These are phyloP conservation scores for Sporobolomyces roseus DNA, from an alignment of 768 basidiomycete species.

Conservation along the genomic window DNA sequence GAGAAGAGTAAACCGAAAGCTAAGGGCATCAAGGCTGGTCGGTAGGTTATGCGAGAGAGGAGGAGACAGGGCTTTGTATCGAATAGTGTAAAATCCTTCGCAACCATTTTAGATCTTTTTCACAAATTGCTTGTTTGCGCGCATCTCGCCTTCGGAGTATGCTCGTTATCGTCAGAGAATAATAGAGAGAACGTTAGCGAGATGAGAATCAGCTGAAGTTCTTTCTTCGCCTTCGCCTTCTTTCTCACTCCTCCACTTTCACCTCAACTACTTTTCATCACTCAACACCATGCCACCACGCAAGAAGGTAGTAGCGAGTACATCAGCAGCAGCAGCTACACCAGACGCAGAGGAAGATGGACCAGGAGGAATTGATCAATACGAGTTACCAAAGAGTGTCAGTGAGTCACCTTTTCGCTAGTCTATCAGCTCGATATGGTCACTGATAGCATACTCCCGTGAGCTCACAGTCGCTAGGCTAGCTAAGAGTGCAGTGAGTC, in stretches of 20 bases:
- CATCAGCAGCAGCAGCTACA: not conserved
- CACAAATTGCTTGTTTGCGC: no score
- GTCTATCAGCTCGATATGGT: no score
- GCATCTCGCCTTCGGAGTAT: no score
- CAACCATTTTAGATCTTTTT: no score
- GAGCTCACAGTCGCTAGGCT: conserved; percentile 25
- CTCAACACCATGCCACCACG: conserved; percentile 7
- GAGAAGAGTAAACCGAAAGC: conserved; percentile 18
- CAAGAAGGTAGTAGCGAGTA: conserved; percentile 1
- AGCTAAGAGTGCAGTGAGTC: conserved; percentile 12
- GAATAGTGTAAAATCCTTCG: not conserved
- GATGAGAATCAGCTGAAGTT: no score
- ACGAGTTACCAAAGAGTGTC: conserved; percentile 76
- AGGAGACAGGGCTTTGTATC: not conserved
- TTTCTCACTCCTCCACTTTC: no score
- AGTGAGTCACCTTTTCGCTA: conserved; percentile 53
- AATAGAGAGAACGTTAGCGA: no score
- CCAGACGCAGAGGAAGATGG: not conserved
- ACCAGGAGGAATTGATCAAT: conserved; percentile 69
- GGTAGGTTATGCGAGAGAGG: not conserved
- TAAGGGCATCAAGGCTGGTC: conserved; percentile 30
- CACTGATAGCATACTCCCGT: not conserved
- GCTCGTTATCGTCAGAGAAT: no score
- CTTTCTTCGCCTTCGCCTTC: no score
- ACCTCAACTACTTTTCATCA: not conserved